Evolutionary conservation across 208 protist species (phyloP), one percentile per base, ranked within the genome.

Genomic region (Leishmania tarentolae): DNA sequence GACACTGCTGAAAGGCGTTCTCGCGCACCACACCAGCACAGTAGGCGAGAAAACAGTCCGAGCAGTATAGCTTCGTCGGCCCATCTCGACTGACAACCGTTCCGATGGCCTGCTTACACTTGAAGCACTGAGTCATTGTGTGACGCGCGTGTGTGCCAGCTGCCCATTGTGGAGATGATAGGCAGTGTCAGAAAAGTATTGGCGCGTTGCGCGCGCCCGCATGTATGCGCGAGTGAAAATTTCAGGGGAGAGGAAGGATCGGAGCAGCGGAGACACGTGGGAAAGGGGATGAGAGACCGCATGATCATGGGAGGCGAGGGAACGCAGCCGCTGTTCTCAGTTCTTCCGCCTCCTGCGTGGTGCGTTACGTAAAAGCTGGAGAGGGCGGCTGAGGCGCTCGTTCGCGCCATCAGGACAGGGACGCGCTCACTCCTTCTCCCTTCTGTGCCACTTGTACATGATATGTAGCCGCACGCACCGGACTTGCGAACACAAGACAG

Each of bases 41-140:
- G 86, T 94, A 97, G 52, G 80, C 71, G 53, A 86, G 83, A 75
- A 96, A 96, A 70, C 94, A 97, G 37, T 90, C 74, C 2, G 66
- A 52, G 78, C 94, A 97, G 87, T 97, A 97, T 28, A 89, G 79
- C 78, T 92, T 94, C 17, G 21, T 35, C 37, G 83, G 59, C 5
- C 94, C 92, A 77, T 96, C 94, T 44, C 93, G 91, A 68, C 93
- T 94, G 59, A 75, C 80, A 9, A 91, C 37, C n/a, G 80, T 76
- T 44, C 89, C 94, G 17, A 80, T 69, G 46, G 85, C 80, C 24
- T 83, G 68, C 61, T 86, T 86, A 80, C 94, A 97, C 80, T 96
- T 96, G 82, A 97, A 97, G 76, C 94, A 97, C 50, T 71, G 31
- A 21, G 56, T 76, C 72, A 85, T 85, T 2, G 46, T 76, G 17